Evolutionary conservation across 148 eudicot species (phyloP).

Genomic region (Camellia lanceoleosa): DNA sequence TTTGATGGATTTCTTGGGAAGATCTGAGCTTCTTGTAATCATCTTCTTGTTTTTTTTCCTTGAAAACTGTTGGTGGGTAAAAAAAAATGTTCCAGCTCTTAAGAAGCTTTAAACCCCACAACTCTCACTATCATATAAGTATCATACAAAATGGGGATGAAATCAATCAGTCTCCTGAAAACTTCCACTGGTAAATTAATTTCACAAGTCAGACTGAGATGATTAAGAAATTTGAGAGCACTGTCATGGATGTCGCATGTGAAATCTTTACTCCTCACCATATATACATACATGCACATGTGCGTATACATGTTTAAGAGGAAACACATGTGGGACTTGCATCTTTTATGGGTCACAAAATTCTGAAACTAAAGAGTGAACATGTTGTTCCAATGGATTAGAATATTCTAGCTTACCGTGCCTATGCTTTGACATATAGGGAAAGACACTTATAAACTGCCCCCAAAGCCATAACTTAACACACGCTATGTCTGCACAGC

Average conservation of each 20-base stretch:
- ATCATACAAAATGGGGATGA: background rate
- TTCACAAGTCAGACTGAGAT: slow-evolving; percentile 8
- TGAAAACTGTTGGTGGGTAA: too few species aligned
- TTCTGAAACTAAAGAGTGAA: slow-evolving; percentile 13
- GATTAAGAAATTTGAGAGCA: background rate
- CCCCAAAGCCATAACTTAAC: background rate
- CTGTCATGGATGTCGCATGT: slow-evolving; percentile 4
- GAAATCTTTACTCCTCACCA: background rate
- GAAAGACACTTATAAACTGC: background rate
- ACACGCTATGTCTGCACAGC: background rate
- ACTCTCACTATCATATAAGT: too few species aligned
- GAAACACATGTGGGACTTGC: slow-evolving; percentile 20
- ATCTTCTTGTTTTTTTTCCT: slow-evolving; percentile 1
- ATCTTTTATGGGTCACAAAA: slow-evolving; percentile 11
- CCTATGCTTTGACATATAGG: slow-evolving; percentile 12
- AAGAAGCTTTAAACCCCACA: background rate
- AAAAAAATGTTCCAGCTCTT: background rate
- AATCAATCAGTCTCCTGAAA: background rate
- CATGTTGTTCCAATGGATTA: slow-evolving; percentile 21
- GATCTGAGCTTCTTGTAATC: slow-evolving; percentile 12
- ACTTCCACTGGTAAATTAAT: too few species aligned
- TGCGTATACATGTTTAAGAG: background rate
- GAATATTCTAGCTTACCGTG: slow-evolving; percentile 14
- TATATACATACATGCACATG: background rate
- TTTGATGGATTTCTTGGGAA: slow-evolving; percentile 17